Percentiles rank a stretch among this genome's conserved stretches.
Evolutionary conservation across 352 stramenopile genomes (phyloP).

Genomic region (Phytophthora pseudosyringae): DNA sequence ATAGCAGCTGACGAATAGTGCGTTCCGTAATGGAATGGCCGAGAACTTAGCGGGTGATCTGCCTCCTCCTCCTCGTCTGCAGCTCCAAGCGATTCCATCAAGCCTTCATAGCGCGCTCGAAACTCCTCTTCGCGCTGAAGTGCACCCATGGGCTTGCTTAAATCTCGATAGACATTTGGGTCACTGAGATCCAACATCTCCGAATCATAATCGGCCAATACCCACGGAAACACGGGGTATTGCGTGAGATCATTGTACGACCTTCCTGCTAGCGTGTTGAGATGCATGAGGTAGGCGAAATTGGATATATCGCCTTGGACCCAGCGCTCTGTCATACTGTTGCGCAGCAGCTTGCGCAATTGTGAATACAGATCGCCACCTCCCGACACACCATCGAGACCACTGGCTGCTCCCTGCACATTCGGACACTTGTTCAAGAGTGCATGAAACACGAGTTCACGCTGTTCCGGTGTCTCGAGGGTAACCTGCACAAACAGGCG

Average conservation of each 20-base stretch:
- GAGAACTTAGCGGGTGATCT: conserved; percentile 55
- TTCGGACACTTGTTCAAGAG: conserved; percentile 77
- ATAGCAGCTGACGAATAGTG: conserved; percentile 93
- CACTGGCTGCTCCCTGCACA: conserved; percentile 67
- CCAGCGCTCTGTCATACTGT: conserved; percentile 85
- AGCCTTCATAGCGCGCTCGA: conserved; percentile 65
- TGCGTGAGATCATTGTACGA: conserved; percentile 98
- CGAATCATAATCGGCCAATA: conserved; percentile 96
- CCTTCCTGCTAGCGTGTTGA: conserved; percentile 96
- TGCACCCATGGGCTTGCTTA: conserved; percentile 97
- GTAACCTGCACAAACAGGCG: conserved; percentile 50
- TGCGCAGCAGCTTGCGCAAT: conserved; percentile 67
- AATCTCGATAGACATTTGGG: conserved; percentile 92
- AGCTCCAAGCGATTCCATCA: conserved; percentile 47
- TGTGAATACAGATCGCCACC: conserved; percentile 72
- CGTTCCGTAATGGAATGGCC: conserved; percentile 96
- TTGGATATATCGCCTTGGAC: conserved; percentile 75
- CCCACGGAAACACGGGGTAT: conserved; percentile 98
- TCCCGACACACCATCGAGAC: conserved; percentile 56
- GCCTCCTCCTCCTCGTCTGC: background rate
- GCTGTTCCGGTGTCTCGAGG: conserved; percentile 66
- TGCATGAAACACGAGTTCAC: conserved; percentile 77
- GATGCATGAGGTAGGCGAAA: conserved; percentile 97
- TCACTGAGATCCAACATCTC: conserved; percentile 94
- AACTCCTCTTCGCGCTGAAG: conserved; percentile 92